phyloP scores from a whole-genome alignment of 176 grass and related monocot genomes.

The Cocos nucifera region DNA sequence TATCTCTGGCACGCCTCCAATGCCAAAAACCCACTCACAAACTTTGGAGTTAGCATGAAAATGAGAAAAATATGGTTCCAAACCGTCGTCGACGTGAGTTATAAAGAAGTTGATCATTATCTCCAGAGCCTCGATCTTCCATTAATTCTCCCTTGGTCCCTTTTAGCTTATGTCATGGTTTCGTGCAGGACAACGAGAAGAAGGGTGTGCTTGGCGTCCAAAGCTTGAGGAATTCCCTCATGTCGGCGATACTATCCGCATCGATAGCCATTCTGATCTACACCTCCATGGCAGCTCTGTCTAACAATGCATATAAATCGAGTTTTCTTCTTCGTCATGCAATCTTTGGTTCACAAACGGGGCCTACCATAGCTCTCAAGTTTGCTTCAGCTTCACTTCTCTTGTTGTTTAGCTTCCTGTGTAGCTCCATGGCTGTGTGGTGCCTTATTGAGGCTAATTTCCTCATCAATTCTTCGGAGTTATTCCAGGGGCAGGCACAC shows the following conservation, averaged over 20 bases:
- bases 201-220: slow-evolving; percentile 33
- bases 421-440: slow-evolving; percentile 25
- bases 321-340: slow-evolving; percentile 7
- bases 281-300: slow-evolving; percentile 24
- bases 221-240: slow-evolving; percentile 29
- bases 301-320: slow-evolving; percentile 31
- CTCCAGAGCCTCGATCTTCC: neutral
- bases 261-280: slow-evolving; percentile 26
- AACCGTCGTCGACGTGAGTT: slow-evolving; percentile 27
- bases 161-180: neutral
- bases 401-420: slow-evolving; percentile 29
- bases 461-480: slow-evolving; percentile 22
- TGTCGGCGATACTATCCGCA: slow-evolving; percentile 32
- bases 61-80: slow-evolving; percentile 19
- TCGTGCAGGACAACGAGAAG: slow-evolving; percentile 25
- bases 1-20: slow-evolving; percentile 26
- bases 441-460: slow-evolving; percentile 33
- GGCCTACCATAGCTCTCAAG: slow-evolving; percentile 20
- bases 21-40: slow-evolving; percentile 4
- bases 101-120: neutral
- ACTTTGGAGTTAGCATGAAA: neutral
- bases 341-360: slow-evolving; percentile 24
- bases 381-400: slow-evolving; percentile 21
- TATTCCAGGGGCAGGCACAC: neutral
- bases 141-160: neutral